Conservation (phyloP, 2,329 filamentous ascomycete genomes). For the Dactylonectria macrodidyma region DNA sequence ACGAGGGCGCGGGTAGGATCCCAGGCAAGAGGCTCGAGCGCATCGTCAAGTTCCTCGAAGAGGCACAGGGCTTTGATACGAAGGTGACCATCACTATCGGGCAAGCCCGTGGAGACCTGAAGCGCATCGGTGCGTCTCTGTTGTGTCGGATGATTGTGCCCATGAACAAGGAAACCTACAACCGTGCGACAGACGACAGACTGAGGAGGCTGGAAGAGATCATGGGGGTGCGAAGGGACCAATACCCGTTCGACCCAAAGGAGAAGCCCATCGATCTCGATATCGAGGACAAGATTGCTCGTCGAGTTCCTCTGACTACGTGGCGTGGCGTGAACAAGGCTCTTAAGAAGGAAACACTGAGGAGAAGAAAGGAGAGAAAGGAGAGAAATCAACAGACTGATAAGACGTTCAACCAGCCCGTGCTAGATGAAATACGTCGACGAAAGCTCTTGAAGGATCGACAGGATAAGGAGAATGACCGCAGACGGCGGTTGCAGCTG, state of each 20-base stretch:
- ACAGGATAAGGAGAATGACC: slow-evolving; percentile 3
- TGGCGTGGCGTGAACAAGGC: slow-evolving; percentile 2
- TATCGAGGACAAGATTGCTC: not conserved
- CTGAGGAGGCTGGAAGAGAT: slow-evolving; percentile 24
- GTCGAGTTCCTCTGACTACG: not conserved
- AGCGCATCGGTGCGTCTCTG: slow-evolving; percentile 44
- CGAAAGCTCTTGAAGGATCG: slow-evolving; percentile 15
- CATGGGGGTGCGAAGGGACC: slow-evolving; percentile 28
- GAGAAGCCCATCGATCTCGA: slow-evolving; percentile 33
- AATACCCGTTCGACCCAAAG: slow-evolving; percentile 22
- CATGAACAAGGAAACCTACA: slow-evolving; percentile 11
- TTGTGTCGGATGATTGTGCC: slow-evolving; percentile 33
- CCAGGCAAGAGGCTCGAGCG: slow-evolving; percentile 34
- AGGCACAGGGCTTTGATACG: slow-evolving; percentile 36
- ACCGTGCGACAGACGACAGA: not conserved
- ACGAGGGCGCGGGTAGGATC: slow-evolving; percentile 12
- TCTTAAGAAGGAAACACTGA: slow-evolving; percentile 1
- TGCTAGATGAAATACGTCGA: slow-evolving; percentile 10
- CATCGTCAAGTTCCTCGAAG: slow-evolving; percentile 39
- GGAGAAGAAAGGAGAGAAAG: slow-evolving; percentile 6
- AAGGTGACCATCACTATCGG: slow-evolving; percentile 21
- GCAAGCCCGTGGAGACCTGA: slow-evolving; percentile 41
- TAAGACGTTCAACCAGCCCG: not conserved
- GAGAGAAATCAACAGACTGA: not conserved
- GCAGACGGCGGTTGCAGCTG: slow-evolving; percentile 14